Conservation (phyloP, 2,329 filamentous ascomycete genomes). For the Emericellopsis atlantica region DNA sequence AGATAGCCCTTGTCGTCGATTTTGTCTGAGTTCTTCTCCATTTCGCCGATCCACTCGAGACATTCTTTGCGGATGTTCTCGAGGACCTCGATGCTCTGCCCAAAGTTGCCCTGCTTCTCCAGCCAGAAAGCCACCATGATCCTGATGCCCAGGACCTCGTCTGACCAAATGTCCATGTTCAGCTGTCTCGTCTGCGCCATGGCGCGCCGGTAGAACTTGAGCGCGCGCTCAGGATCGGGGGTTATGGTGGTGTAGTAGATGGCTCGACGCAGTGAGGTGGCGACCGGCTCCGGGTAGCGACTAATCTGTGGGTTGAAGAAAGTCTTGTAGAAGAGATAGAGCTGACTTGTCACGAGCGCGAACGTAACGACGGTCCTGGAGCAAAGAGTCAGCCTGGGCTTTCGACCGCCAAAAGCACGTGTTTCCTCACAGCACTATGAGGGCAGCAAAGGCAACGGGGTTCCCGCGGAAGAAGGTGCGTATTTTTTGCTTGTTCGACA, state of each 20-base stretch:
- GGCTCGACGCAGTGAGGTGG: slow-evolving; percentile 67
- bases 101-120: slow-evolving; percentile 60
- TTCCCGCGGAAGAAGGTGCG: slow-evolving; percentile 19
- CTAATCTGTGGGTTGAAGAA: slow-evolving; percentile 44
- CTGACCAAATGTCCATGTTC: slow-evolving; percentile 76
- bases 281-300: slow-evolving; percentile 55
- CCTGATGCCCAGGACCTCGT: slow-evolving; percentile 83
- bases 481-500: slow-evolving; percentile 21
- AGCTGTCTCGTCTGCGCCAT: slow-evolving; percentile 60
- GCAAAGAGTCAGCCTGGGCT: not conserved
- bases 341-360: slow-evolving; percentile 15
- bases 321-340: slow-evolving; percentile 36
- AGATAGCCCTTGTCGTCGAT: slow-evolving; percentile 24
- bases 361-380: slow-evolving; percentile 15
- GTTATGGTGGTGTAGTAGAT: slow-evolving; percentile 76
- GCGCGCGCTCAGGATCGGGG: slow-evolving; percentile 61
- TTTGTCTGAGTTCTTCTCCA: slow-evolving; percentile 36
- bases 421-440: slow-evolving; percentile 15
- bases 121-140: slow-evolving; percentile 71
- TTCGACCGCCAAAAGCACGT: not conserved
- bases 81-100: slow-evolving; percentile 61
- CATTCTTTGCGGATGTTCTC: slow-evolving; percentile 66
- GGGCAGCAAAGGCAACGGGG: slow-evolving; percentile 15
- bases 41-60: slow-evolving; percentile 41
- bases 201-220: slow-evolving; percentile 75